Evolutionary conservation across 371 early-diverging fungal species (phyloP), one percentile per base, ranked within the genome.

Genomic region (Mortierella sp.): DNA sequence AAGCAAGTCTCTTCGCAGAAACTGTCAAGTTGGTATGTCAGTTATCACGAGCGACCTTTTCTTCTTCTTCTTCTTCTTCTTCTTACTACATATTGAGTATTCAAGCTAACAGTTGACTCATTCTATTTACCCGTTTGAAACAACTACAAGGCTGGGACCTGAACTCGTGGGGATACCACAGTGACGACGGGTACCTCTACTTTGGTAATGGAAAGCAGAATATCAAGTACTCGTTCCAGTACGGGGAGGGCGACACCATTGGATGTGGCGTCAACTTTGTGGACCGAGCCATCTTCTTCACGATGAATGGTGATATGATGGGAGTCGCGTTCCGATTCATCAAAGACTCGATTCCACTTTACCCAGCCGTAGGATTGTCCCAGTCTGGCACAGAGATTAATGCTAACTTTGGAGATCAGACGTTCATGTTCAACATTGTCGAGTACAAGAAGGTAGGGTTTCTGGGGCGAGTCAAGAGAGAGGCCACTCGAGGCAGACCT

Each of bases 361-460:
- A 76, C 55, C 77, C 77, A 7, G 77, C 77, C 15, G 68, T 76
- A 14, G 77, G 72, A 5, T 62, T 76, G 29, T 76, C 77, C 18
- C 72, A 76, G 26, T 64, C 77, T 25, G 77, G 77, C 14, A 76
- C 77, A 2, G 77, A 68, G 61, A 71, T 76, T 50, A 76, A 76
- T 62, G 77, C 77, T 68, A 76, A 76, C 62, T 76, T 76, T 72
- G 77, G 77, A 2, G 72, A 72, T 43, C 72, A 76, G 57, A 76
- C 77, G 5, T 76, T 76, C 56, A 26, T 71, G 66, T 76, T 72
- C 43, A 68, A 76, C 44, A 76, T 76, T 68, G 58, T 72, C 25
- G 72, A 68, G n/a, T 76, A 76, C 55, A 76, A 68, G 62, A 76
- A 76, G 75, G 75, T 70, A 70, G 45, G 45, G n/a, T n/a, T n/a